phyloP scores from a whole-genome alignment of 2,329 filamentous ascomycete genomes.

The Chaetomium strumarium region DNA sequence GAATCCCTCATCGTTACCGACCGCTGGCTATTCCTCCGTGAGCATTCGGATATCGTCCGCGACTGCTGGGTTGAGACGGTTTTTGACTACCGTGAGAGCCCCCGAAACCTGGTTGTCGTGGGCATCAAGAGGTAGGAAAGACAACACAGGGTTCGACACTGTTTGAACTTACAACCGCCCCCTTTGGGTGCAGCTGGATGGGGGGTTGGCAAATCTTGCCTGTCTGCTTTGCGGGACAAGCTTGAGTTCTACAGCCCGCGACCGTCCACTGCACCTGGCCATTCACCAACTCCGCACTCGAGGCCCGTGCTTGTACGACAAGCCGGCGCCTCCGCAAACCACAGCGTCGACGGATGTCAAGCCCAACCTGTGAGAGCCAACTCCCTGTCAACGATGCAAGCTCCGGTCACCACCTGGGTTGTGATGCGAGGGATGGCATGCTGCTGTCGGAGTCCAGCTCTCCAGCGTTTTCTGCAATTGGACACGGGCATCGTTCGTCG shows the following conservation, averaged over 20 bases:
- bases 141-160: not conserved
- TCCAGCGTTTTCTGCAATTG: no score
- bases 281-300: not conserved
- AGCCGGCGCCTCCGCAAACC: not conserved
- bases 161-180: not conserved
- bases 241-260: slow-evolving; percentile 1
- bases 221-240: not conserved
- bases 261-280: not conserved
- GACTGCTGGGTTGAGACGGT: slow-evolving; percentile 89
- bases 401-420: not conserved
- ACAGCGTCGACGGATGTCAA: no score
- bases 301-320: not conserved
- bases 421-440: no score
- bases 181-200: not conserved
- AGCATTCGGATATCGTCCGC: slow-evolving; percentile 64
- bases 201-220: not conserved
- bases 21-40: slow-evolving; percentile 78
- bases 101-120: slow-evolving; percentile 87
- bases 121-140: slow-evolving; percentile 59
- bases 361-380: not conserved
- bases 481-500: no score
- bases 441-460: not conserved
- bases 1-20: slow-evolving; percentile 89
- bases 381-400: not conserved
- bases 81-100: slow-evolving; percentile 81